Base-by-base conservation (phyloP, 768 basidiomycete species). In the Pleurotus eryngii region DNA sequence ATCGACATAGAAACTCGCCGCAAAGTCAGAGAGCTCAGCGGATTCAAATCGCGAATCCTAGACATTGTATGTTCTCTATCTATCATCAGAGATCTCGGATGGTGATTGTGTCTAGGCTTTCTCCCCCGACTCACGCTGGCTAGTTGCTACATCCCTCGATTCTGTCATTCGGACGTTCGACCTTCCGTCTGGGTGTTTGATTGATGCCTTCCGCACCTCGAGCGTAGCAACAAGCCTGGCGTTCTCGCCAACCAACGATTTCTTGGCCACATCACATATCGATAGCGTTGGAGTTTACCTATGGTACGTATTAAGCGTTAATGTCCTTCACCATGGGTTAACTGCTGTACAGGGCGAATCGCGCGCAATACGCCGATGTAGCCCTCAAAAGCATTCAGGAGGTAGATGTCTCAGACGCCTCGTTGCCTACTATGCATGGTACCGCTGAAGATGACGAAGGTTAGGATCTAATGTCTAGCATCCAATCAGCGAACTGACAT, bases 211-310 rank as follows among this genome's bases (percentile, higher is more conserved):
- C 77, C 81, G 84, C 55, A 94, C 93, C 7, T 74, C 88, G 26
- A 92, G 89, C 62, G 82, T 96, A 22, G 92, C 96, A 4, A 95
- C 92, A 0, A 93, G 89, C 65, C 73, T 99, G 17, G 81, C 92
- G 1, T 96, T 99, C 70, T 98, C 95, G 2, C 97, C 97, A 0
- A 89, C 93, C 0, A 90, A 90, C 56, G 97, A 98, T 70, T 98
- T 99, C 75, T 73, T 99, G 60, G 97, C 97, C 1, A 95, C 95
- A 8, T 80, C 92, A 0, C 97, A 99, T 68, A 86, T 97, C 5
- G 95, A 97, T 63, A 94, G 87, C 58, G 88, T 98, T 54, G 97
- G 95, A 9, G 81, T 99, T 2, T 95, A 89, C 70, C 81, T 99
- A n/a, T 99, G 97, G 94, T 89, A 58, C 56, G 81, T 55, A 20